These are phyloP conservation scores for Coix lacrymajobi DNA, from an alignment of 176 grass and related monocot genomes.

Conservation along the genomic window DNA sequence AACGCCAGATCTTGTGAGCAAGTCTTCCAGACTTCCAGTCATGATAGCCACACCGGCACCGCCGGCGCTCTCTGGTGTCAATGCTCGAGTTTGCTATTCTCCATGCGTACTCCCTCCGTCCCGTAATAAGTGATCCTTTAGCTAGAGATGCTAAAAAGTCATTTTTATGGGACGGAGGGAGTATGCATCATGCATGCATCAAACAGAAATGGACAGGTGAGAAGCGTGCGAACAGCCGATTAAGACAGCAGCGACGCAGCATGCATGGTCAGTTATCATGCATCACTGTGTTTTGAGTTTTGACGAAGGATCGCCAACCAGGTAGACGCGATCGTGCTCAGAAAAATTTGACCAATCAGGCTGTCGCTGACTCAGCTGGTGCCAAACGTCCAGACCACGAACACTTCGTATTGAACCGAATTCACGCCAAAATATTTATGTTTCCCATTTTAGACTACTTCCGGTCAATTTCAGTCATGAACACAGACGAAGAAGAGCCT, in stretches of 20 bases:
- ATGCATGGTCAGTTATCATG: background rate
- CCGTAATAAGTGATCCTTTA: too few species aligned
- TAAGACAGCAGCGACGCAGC: background rate
- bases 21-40: background rate
- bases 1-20: background rate
- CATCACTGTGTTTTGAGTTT: background rate
- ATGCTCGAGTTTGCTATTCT: background rate
- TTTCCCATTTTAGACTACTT: background rate
- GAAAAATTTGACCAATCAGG: background rate
- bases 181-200: background rate
- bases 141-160: too few species aligned
- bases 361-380: background rate
- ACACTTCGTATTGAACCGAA: background rate
- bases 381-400: background rate
- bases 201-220: background rate
- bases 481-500: background rate
- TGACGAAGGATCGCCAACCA: constrained; percentile 7
- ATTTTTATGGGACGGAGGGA: too few species aligned
- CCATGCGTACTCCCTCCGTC: too few species aligned
- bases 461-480: background rate
- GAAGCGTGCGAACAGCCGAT: background rate
- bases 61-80: background rate
- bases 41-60: background rate
- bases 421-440: too few species aligned
- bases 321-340: background rate